phyloP scores from a whole-genome alignment of 169 alveolate species.

The Babesia caballi region DNA sequence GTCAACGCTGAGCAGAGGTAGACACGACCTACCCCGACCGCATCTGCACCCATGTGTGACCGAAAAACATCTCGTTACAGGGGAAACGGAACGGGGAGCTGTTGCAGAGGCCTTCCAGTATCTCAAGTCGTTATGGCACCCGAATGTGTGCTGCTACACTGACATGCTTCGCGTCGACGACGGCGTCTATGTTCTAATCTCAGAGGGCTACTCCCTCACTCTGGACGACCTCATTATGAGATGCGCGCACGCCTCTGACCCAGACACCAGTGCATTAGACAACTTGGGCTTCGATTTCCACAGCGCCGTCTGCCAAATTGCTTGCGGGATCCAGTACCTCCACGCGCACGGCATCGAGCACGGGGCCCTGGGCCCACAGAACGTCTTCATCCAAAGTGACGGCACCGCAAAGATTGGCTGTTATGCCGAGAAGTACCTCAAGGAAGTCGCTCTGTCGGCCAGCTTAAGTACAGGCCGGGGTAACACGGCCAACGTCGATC shows the following conservation, averaged over 20 bases:
- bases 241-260: not conserved
- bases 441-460: not conserved
- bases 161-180: slow-evolving; percentile 35
- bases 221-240: slow-evolving; percentile 18
- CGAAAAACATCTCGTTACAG: not conserved
- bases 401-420: slow-evolving; percentile 57
- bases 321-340: slow-evolving; percentile 49
- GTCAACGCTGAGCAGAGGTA: not conserved
- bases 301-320: slow-evolving; percentile 19
- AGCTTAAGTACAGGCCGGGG: not conserved
- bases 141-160: slow-evolving; percentile 49
- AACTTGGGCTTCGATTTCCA: not conserved
- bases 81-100: slow-evolving; percentile 7
- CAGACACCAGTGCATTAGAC: not conserved
- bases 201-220: slow-evolving; percentile 54
- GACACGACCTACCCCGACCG: not conserved
- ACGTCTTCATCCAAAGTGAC: slow-evolving; percentile 15
- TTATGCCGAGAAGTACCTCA: slow-evolving; percentile 27
- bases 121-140: slow-evolving; percentile 45
- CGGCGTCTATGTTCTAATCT: slow-evolving; percentile 10
- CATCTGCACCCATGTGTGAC: not conserved
- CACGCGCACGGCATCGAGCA: slow-evolving; percentile 51
- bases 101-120: slow-evolving; percentile 54
- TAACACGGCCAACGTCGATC: not conserved
- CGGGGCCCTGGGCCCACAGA: slow-evolving; percentile 39